Evolutionary conservation across 1,139 yeast genomes (phyloP).

Genomic region (Kluyveromyces marxianus): DNA sequence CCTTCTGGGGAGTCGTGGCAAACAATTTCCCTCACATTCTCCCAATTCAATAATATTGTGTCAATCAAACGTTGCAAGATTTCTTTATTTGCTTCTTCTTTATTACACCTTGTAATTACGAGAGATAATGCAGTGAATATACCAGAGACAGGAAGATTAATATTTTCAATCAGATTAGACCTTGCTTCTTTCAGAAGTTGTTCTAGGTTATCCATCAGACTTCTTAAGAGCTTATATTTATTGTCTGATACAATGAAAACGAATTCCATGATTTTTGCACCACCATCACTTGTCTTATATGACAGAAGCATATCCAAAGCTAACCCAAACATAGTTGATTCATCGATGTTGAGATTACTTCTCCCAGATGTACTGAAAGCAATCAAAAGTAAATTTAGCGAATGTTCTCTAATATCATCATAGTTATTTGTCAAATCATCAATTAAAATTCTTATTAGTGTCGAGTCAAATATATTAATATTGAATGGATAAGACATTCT

Average conservation of each 20-base stretch:
- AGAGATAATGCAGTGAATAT: slow-evolving; percentile 49
- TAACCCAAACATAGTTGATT: slow-evolving; percentile 29
- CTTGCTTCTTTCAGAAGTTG: slow-evolving; percentile 25
- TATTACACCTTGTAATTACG: slow-evolving; percentile 35
- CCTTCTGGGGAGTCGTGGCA: slow-evolving; percentile 68
- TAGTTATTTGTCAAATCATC: slow-evolving; percentile 62
- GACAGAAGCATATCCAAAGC: slow-evolving; percentile 45
- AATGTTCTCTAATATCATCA: slow-evolving; percentile 59
- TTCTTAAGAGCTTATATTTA: slow-evolving; percentile 20
- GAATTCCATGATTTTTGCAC: slow-evolving; percentile 59
- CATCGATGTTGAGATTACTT: slow-evolving; percentile 12
- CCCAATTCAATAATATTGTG: slow-evolving; percentile 43
- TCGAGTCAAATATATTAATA: slow-evolving; percentile 36
- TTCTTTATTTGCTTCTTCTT: slow-evolving; percentile 5
- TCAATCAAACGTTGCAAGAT: slow-evolving; percentile 18
- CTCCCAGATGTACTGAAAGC: slow-evolving; percentile 33
- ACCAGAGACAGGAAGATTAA: slow-evolving; percentile 56
- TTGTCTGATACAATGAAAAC: slow-evolving; percentile 29
- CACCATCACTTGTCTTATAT: slow-evolving; percentile 76
- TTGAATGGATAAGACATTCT: slow-evolving; percentile 40
- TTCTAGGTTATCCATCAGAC: slow-evolving; percentile 33
- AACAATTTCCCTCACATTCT: slow-evolving; percentile 43
- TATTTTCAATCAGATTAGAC: slow-evolving; percentile 36
- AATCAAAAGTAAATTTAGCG: slow-evolving; percentile 43
- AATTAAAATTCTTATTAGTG: slow-evolving; percentile 42